Base-by-base conservation (phyloP, 352 stramenopile genomes). In the Globisporangium sylvaticum region DNA sequence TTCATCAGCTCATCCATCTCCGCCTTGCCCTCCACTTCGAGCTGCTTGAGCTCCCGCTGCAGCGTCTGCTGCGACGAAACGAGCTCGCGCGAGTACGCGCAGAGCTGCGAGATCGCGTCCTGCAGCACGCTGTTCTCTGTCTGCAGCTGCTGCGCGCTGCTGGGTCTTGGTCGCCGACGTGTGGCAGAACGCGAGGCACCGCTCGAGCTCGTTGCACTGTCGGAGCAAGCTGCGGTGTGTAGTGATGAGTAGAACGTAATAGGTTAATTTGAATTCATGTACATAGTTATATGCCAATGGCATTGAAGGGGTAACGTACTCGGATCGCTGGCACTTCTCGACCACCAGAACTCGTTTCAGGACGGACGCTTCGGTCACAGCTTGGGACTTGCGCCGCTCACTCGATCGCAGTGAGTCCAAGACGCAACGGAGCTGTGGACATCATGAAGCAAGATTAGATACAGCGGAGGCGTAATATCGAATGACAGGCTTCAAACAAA, bases 331-430 rank as follows among this genome's bases (percentile, higher is more conserved):
- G 37, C 78, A 87, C 29, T 74, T 71, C 59, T 88, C 80, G 59
- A 83, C 22, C n/a, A 89, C 76, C 37, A 91, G 65, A 18, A 79
- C 68, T 37, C 80, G 78, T 66, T 86, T 88, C 31, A 90, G 67
- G 34, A 59, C 67, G 32, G 69, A 68, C 20, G 68, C 77, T n/a
- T 73, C 63, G 0, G 67, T 72, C 27, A 81, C 50, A 3, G 70
- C 72, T 18, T 78, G 72, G 9, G 57, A 66, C 66, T 83, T 84
- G 42, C 76, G 72, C 65, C 72, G 75, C 54, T 84, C 67, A 48
- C 76, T 84, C 44, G 61, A 76, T 18, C 67, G 65, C 27, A 88
- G 70, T 18, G 72, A 73, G 6, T 71, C 68, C 4, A 75, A 66
- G n/a, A 89, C 55, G 20, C 53, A 55, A 1, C 65, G 62, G 18